phyloP scores from a whole-genome alignment of 1,284 basidiomycete species.

The Papiliotrema flavescens region DNA sequence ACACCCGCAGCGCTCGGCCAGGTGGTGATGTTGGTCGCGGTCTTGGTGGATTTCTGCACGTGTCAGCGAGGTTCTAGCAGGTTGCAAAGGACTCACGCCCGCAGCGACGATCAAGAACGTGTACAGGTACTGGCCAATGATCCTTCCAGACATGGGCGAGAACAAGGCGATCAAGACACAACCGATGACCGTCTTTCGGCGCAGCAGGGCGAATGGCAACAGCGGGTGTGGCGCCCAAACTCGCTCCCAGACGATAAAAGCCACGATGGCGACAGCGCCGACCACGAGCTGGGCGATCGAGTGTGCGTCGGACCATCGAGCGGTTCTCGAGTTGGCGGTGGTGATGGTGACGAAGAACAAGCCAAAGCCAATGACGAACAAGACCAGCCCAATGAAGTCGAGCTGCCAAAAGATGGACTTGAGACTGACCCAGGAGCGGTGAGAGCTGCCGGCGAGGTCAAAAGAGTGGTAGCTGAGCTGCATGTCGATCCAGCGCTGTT shows the following conservation, averaged over 20 bases:
- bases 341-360: constrained; percentile 45
- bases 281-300: constrained; percentile 40
- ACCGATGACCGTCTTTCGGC: constrained; percentile 40
- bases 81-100: constrained; percentile 4
- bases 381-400: constrained; percentile 42
- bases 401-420: constrained; percentile 38
- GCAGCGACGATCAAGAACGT: constrained; percentile 27
- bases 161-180: constrained; percentile 36
- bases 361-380: constrained; percentile 41
- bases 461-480: neutral
- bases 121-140: constrained; percentile 37
- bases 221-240: constrained; percentile 40
- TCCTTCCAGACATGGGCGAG: constrained; percentile 41
- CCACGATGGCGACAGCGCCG: constrained; percentile 26
- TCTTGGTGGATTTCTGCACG: constrained; percentile 24
- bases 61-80: constrained; percentile 16
- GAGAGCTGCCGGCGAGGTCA: neutral
- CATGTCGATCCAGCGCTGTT: neutral
- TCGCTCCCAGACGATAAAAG: constrained; percentile 38
- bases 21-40: constrained; percentile 32
- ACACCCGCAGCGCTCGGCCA: constrained; percentile 33
- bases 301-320: constrained; percentile 40
- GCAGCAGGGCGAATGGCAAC: constrained; percentile 40
- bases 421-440: constrained; percentile 2
- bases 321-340: constrained; percentile 37